Evolutionary conservation across 495 filamentous ascomycete genomes (phyloP).

Genomic region (Penicillium manginii): DNA sequence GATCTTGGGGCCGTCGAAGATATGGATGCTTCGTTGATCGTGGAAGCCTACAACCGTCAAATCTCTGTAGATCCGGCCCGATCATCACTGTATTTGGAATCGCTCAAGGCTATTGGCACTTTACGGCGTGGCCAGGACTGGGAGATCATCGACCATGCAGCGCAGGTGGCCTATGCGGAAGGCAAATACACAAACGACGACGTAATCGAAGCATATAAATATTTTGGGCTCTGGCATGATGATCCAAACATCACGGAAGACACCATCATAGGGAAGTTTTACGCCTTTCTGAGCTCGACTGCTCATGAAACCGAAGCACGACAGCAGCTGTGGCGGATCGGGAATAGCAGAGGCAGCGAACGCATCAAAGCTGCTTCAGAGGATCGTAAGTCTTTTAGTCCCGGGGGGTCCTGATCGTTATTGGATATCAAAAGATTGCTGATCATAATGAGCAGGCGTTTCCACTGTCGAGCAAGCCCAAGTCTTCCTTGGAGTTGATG

Average conservation of each 20-base stretch:
- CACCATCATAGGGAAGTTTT: constrained; percentile 60
- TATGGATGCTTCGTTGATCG: constrained; percentile 40
- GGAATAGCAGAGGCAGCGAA: constrained; percentile 52
- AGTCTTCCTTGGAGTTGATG: constrained; percentile 57
- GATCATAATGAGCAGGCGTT: constrained; percentile 43
- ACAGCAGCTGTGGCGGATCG: constrained; percentile 59
- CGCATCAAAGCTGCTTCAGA: constrained; percentile 58
- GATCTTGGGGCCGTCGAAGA: constrained; percentile 49
- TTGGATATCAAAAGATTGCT: constrained; percentile 9
- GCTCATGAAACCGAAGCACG: constrained; percentile 55
- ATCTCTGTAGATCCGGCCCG: constrained; percentile 37
- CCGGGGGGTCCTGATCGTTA: neutral
- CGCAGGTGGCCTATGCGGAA: constrained; percentile 43
- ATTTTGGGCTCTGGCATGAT: constrained; percentile 50
- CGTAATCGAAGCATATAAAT: constrained; percentile 57
- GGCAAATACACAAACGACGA: constrained; percentile 55
- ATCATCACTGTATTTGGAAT: constrained; percentile 37
- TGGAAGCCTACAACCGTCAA: constrained; percentile 47
- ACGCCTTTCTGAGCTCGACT: constrained; percentile 52
- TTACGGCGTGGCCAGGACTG: constrained; percentile 41
- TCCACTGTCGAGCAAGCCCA: constrained; percentile 64
- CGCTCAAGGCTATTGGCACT: constrained; percentile 39
- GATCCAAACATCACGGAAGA: constrained; percentile 52
- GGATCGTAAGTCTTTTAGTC: constrained; percentile 47
- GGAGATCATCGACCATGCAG: constrained; percentile 39